Evolutionary conservation across 208 protist species (phyloP).

Genomic region (Herpetomonas muscarum): DNA sequence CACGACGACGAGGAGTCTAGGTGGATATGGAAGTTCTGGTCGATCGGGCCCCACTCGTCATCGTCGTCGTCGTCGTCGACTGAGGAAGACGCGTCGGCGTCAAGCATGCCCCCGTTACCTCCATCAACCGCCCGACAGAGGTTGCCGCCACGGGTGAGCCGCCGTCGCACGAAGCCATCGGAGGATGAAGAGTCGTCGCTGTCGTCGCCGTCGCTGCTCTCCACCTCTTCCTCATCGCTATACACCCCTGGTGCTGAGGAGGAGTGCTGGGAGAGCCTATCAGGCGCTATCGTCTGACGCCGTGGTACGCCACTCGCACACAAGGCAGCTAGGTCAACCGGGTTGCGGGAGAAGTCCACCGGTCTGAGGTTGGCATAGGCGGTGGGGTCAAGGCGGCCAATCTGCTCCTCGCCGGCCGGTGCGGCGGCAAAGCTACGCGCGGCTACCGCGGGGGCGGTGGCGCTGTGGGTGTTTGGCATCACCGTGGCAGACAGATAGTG

Average conservation of each 20-base stretch:
- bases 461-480: no score
- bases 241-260: not conserved
- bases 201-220: constrained; percentile 15
- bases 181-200: constrained; percentile 10
- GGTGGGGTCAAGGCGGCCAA: not conserved
- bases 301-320: not conserved
- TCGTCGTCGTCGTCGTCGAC: constrained; percentile 18
- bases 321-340: not conserved
- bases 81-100: not conserved
- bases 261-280: constrained; percentile 1
- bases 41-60: constrained; percentile 38
- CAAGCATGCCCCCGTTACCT: not conserved
- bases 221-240: constrained; percentile 18
- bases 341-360: not conserved
- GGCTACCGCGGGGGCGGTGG: no score
- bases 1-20: constrained; percentile 14
- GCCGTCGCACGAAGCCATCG: not conserved
- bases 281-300: not conserved
- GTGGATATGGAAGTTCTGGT: constrained; percentile 15
- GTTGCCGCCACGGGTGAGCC: no score
- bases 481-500: no score
- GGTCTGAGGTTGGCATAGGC: not conserved
- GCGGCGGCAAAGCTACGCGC: no score
- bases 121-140: not conserved
- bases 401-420: no score